A percentile compares a stretch with the other conserved stretches of the same genome.
These are phyloP conservation scores for Penicillium longicatenatum DNA, from an alignment of 495 filamentous ascomycete species.

Conservation along the genomic window DNA sequence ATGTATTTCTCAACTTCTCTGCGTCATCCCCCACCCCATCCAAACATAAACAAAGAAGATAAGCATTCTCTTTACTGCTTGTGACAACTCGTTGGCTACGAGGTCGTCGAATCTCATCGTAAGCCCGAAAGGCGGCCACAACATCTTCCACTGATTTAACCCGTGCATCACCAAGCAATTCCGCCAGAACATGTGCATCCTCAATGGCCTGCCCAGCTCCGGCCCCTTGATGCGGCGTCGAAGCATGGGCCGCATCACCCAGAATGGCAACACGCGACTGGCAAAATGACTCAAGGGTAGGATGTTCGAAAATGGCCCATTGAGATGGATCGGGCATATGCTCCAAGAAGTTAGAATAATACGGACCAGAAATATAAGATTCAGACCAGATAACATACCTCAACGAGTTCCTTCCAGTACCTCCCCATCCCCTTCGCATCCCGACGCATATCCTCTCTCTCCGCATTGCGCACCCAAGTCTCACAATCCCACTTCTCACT, in stretches of 20 bases:
- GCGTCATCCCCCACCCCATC: constrained; percentile 48
- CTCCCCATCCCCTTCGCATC: constrained; percentile 59
- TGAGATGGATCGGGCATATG: constrained; percentile 50
- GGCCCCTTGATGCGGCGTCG: constrained; percentile 69
- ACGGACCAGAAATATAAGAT: not conserved
- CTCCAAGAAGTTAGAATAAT: not conserved
- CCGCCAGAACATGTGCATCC: constrained; percentile 61
- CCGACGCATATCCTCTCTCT: constrained; percentile 55
- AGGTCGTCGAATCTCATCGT: constrained; percentile 59
- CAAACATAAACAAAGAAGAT: constrained; percentile 44
- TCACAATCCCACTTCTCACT: constrained; percentile 49
- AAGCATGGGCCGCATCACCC: constrained; percentile 71
- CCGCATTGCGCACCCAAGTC: constrained; percentile 58
- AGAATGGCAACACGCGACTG: constrained; percentile 58
- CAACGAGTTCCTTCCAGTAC: constrained; percentile 46
- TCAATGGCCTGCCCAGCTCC: constrained; percentile 71
- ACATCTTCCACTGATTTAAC: constrained; percentile 25
- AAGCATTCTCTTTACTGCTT: constrained; percentile 48
- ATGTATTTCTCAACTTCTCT: constrained; percentile 39
- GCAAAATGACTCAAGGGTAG: constrained; percentile 55
- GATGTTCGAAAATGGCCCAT: constrained; percentile 68
- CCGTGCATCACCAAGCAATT: constrained; percentile 50
- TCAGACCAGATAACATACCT: constrained; percentile 22
- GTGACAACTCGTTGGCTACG: constrained; percentile 51
- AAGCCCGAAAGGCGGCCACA: constrained; percentile 58